phyloP scores from a whole-genome alignment of 139 green algal species.

The Chlorella sp. region DNA sequence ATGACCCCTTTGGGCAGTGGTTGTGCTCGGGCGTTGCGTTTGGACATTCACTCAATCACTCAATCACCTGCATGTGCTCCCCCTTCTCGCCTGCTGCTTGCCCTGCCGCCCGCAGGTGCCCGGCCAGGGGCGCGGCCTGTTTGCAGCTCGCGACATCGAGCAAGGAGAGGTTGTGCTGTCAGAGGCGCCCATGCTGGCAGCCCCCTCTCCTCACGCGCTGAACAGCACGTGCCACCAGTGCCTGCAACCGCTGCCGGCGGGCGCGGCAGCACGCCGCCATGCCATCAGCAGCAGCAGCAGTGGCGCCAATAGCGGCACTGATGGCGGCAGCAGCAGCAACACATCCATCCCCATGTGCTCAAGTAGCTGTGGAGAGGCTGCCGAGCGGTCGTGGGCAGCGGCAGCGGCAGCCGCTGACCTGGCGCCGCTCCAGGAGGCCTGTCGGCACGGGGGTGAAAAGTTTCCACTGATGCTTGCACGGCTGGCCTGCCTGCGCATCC shows the following conservation, averaged over 20 bases:
- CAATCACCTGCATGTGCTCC: too few species aligned
- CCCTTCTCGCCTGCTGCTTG: too few species aligned
- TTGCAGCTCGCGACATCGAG: conserved; percentile 22
- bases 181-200: conserved; percentile 25
- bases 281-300: too few species aligned
- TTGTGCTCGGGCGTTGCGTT: too few species aligned
- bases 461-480: conserved; percentile 50
- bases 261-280: too few species aligned
- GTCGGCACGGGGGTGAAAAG: conserved; percentile 25
- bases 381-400: neutral
- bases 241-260: conserved; percentile 25
- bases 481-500: conserved; percentile 41
- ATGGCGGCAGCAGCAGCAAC: neutral
- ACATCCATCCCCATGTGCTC: conserved; percentile 9
- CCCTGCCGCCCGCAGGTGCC: conserved; percentile 16
- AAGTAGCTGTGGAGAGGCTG: neutral
- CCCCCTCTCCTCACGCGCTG: neutral
- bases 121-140: conserved; percentile 25
- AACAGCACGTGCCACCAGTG: conserved; percentile 28
- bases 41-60: too few species aligned
- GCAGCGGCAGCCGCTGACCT: conserved; percentile 11
- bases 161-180: conserved; percentile 17
- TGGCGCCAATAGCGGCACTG: neutral
- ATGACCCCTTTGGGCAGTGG: too few species aligned
- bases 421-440: conserved; percentile 17